Evolutionary conservation across 2,329 filamentous ascomycete species (phyloP).

Genomic region (Parastagonospora nodorum): DNA sequence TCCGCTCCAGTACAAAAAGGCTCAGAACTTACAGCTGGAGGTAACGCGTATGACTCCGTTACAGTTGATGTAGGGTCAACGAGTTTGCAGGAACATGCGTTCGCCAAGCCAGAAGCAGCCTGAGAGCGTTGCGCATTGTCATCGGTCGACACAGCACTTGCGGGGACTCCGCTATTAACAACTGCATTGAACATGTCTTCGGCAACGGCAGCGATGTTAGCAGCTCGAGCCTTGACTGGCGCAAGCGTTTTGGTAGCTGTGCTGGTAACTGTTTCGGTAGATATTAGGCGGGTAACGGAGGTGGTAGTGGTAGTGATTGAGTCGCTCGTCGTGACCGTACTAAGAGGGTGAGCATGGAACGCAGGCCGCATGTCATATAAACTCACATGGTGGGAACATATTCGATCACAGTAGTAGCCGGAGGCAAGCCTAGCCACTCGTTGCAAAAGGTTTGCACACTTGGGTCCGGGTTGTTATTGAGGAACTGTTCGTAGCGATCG

Average conservation of each 20-base stretch:
- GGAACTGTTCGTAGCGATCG: slow-evolving; percentile 20
- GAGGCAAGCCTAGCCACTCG: slow-evolving; percentile 30
- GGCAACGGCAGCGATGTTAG: slow-evolving; percentile 24
- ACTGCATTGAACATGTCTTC: slow-evolving; percentile 27
- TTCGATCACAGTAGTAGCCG: slow-evolving; percentile 26
- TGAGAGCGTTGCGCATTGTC: slow-evolving; percentile 16
- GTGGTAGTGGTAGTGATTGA: slow-evolving; percentile 21
- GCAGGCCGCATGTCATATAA: not conserved
- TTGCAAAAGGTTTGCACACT: slow-evolving; percentile 33
- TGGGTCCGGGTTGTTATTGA: slow-evolving; percentile 15
- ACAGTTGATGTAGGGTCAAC: slow-evolving; percentile 35
- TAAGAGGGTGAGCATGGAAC: slow-evolving; percentile 15
- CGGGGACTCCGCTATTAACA: slow-evolving; percentile 21
- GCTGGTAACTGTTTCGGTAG: slow-evolving; percentile 27
- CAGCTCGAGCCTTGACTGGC: slow-evolving; percentile 17
- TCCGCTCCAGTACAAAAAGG: not conserved
- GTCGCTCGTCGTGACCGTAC: slow-evolving; percentile 24
- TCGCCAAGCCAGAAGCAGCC: slow-evolving; percentile 28
- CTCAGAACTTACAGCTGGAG: slow-evolving; percentile 27
- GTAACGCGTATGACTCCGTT: slow-evolving; percentile 30
- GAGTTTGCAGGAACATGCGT: slow-evolving; percentile 38
- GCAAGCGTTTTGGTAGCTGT: slow-evolving; percentile 25
- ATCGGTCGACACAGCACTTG: slow-evolving; percentile 4
- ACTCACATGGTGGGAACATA: slow-evolving; percentile 31
- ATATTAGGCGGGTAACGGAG: slow-evolving; percentile 19